phyloP scores from a whole-genome alignment of 495 filamentous ascomycete genomes.

The Ascobolus immersus region DNA sequence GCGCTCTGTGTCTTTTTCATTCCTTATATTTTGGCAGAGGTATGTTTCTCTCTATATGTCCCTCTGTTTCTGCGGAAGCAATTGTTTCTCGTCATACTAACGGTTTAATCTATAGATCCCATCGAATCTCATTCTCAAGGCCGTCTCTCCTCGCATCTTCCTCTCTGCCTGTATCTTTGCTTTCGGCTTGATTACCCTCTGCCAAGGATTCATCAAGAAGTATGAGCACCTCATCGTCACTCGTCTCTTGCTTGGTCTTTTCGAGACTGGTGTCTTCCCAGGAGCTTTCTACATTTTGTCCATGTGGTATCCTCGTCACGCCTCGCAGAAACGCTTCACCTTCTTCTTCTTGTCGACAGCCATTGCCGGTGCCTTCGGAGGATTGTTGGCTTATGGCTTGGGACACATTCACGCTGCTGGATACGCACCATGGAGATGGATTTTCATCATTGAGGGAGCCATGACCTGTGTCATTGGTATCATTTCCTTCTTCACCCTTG shows the following conservation, averaged over 20 bases:
- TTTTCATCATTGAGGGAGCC: not conserved
- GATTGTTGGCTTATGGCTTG: conserved; percentile 42
- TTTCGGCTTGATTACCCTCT: conserved; percentile 49
- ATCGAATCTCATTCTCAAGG: conserved; percentile 38
- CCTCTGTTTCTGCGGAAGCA: not conserved
- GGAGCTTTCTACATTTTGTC: conserved; percentile 30
- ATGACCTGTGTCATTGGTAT: conserved; percentile 4
- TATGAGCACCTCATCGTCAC: conserved; percentile 30
- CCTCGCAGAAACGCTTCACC: not conserved
- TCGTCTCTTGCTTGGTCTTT: conserved; percentile 35
- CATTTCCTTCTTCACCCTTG: conserved; percentile 42
- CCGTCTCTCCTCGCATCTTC: conserved; percentile 37
- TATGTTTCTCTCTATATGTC: not conserved
- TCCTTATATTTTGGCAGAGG: conserved; percentile 29
- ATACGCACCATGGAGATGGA: not conserved
- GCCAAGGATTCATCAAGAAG: conserved; percentile 36
- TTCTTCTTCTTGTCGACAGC: conserved; percentile 28
- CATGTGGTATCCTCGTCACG: conserved; percentile 30
- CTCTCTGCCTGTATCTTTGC: conserved; percentile 35
- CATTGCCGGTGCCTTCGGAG: conserved; percentile 49
- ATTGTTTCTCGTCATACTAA: not conserved
- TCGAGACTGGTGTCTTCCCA: conserved; percentile 48
- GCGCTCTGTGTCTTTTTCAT: conserved; percentile 50
- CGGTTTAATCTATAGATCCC: conserved; percentile 37
- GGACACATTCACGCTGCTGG: not conserved